Evolutionary conservation across 768 basidiomycete genomes (phyloP).

Genomic region (Boletus tomentosulus): DNA sequence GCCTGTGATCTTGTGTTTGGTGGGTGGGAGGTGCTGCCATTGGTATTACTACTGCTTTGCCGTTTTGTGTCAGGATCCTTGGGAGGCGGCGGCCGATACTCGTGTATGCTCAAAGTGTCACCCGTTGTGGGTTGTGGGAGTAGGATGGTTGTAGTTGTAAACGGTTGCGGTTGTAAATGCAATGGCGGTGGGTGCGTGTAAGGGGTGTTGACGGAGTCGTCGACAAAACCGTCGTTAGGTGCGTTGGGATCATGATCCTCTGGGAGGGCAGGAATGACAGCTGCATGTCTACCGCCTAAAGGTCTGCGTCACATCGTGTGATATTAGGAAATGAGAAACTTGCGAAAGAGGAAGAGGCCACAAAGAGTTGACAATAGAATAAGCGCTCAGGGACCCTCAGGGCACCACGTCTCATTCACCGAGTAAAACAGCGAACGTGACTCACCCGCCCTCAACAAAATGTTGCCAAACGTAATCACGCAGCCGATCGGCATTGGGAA

Average conservation of each 20-base stretch:
- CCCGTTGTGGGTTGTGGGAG: constrained; percentile 26
- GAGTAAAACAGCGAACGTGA: constrained; percentile 19
- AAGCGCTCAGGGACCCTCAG: constrained; percentile 1
- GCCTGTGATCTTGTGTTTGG: constrained; percentile 12
- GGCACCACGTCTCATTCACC: constrained; percentile 9
- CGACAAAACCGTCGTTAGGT: constrained; percentile 19
- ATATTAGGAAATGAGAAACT: constrained; percentile 28
- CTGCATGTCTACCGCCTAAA: constrained; percentile 76
- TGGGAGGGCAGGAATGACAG: constrained; percentile 75
- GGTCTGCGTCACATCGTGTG: constrained; percentile 45
- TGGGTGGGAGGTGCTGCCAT: constrained; percentile 4
- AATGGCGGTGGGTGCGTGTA: constrained; percentile 20
- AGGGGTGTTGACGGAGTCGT: constrained; percentile 17
- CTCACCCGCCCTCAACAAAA: constrained; percentile 83
- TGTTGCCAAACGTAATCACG: constrained; percentile 85
- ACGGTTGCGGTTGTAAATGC: constrained; percentile 22
- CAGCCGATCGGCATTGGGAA: constrained; percentile 66
- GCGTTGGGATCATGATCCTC: constrained; percentile 60
- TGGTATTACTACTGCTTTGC: constrained; percentile 5
- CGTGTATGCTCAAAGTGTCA: constrained; percentile 31
- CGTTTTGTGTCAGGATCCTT: constrained; percentile 21
- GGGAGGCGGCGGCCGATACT: constrained; percentile 27
- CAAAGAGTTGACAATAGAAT: constrained; percentile 13
- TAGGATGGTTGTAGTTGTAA: constrained; percentile 30
- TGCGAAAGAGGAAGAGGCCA: constrained; percentile 18